Evolutionary conservation across 2,329 filamentous ascomycete species (phyloP).

Genomic region (Fusarium falciforme): DNA sequence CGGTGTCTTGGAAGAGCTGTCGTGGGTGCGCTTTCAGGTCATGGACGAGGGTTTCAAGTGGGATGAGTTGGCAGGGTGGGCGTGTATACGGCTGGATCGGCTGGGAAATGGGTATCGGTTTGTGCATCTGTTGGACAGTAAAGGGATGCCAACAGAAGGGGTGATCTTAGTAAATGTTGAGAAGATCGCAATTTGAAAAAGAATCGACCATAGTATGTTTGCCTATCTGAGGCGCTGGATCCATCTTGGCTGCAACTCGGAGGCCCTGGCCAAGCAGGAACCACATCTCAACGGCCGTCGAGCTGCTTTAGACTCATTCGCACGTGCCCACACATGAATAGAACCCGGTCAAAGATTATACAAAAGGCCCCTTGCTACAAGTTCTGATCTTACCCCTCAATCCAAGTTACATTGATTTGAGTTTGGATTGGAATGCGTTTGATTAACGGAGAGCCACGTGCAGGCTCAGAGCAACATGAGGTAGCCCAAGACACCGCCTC

Average conservation of each 20-base stretch:
- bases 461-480: background rate
- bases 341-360: background rate
- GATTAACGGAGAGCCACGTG: background rate
- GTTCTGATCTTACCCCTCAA: background rate
- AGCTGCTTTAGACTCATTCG: too few species aligned
- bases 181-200: slow-evolving; percentile 57
- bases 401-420: background rate
- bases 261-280: background rate
- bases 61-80: slow-evolving; percentile 87
- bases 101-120: slow-evolving; percentile 81
- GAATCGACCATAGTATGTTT: background rate
- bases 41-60: slow-evolving; percentile 85
- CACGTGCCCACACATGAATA: background rate
- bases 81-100: slow-evolving; percentile 86
- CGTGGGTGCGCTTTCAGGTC: slow-evolving; percentile 85
- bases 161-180: slow-evolving; percentile 79
- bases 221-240: background rate
- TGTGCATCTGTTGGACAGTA: slow-evolving; percentile 77
- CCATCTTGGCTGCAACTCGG: background rate
- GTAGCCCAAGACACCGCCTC: background rate
- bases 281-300: background rate
- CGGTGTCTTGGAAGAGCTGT: slow-evolving; percentile 74
- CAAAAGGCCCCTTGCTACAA: background rate
- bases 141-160: slow-evolving; percentile 74
- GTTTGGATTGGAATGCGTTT: background rate